Evolutionary conservation across 164 flowering plant species (phyloP).

Genomic region (Sextonia rubra): DNA sequence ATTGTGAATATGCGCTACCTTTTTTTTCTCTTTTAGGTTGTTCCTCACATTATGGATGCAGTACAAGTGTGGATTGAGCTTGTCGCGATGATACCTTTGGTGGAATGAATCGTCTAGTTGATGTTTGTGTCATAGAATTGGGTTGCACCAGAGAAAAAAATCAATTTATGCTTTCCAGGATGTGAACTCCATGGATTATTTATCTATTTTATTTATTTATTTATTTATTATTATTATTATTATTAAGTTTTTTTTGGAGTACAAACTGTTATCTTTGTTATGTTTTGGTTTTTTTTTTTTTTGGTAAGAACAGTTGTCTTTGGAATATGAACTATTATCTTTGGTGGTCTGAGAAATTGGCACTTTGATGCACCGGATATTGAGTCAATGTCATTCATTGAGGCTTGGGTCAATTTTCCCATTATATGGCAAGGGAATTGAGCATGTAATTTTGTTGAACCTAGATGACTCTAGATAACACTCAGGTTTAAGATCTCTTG

Average conservation of each 20-base stretch:
- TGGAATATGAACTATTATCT: neutral
- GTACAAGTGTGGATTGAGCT: slow-evolving; percentile 96
- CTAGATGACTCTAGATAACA: neutral
- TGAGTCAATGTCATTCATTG: slow-evolving; percentile 89
- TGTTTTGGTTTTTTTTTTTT: too few species aligned
- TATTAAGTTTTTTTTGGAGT: too few species aligned
- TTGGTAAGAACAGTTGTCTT: too few species aligned
- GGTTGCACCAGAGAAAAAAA: slow-evolving; percentile 91
- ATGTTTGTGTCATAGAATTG: slow-evolving; percentile 92
- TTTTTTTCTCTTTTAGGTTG: slow-evolving; percentile 43
- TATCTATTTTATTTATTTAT: too few species aligned
- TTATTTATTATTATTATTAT: too few species aligned
- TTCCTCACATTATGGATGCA: slow-evolving; percentile 92
- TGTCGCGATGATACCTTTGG: slow-evolving; percentile 77
- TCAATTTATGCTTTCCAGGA: neutral
- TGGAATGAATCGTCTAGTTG: slow-evolving; percentile 83
- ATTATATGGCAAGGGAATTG: slow-evolving; percentile 65
- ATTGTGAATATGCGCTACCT: neutral
- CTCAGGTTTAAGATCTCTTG: neutral
- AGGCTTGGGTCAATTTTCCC: slow-evolving; percentile 90
- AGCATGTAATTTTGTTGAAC: neutral
- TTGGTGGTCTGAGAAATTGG: neutral
- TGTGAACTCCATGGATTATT: neutral
- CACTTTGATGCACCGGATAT: slow-evolving; percentile 70
- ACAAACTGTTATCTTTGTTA: too few species aligned